A percentile compares a stretch with the other conserved stretches of the same genome.
Evolutionary conservation across 345 rosid species (phyloP).

Genomic region (Leavenworthia alabamica): DNA sequence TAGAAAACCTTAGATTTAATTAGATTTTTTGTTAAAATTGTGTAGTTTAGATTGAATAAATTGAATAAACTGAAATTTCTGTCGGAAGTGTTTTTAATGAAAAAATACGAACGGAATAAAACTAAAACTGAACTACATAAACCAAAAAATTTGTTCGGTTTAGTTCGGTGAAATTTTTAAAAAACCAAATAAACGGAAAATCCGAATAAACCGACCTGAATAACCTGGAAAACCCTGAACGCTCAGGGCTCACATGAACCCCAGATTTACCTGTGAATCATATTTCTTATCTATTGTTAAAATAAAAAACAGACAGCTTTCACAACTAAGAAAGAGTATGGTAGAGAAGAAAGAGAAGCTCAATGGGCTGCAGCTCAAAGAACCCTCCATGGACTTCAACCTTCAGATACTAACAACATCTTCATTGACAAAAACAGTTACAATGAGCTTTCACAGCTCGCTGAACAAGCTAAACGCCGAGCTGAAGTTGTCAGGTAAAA

Average conservation of each 20-base stretch:
- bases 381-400: slow-evolving; percentile 91
- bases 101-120: too few species aligned
- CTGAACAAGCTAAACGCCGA: slow-evolving; percentile 81
- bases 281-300: neutral
- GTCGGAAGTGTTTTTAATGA: too few species aligned
- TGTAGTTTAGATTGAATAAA: too few species aligned
- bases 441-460: slow-evolving; percentile 63
- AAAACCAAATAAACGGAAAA: too few species aligned
- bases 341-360: slow-evolving; percentile 88
- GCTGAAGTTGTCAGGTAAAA: slow-evolving; percentile 77
- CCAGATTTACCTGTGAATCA: neutral
- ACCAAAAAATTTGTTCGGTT: too few species aligned
- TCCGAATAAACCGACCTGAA: too few species aligned
- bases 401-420: slow-evolving; percentile 43
- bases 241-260: neutral
- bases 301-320: slow-evolving; percentile 58
- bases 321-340: slow-evolving; percentile 86
- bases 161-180: too few species aligned
- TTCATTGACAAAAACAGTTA: slow-evolving; percentile 59
- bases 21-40: too few species aligned
- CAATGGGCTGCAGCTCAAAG: slow-evolving; percentile 95
- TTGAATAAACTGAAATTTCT: too few species aligned
- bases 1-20: too few species aligned
- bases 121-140: too few species aligned
- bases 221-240: too few species aligned